These are phyloP conservation scores for Ascosphaera pollenicola DNA, from an alignment of 2,329 filamentous ascomycete genomes.

Conservation along the genomic window DNA sequence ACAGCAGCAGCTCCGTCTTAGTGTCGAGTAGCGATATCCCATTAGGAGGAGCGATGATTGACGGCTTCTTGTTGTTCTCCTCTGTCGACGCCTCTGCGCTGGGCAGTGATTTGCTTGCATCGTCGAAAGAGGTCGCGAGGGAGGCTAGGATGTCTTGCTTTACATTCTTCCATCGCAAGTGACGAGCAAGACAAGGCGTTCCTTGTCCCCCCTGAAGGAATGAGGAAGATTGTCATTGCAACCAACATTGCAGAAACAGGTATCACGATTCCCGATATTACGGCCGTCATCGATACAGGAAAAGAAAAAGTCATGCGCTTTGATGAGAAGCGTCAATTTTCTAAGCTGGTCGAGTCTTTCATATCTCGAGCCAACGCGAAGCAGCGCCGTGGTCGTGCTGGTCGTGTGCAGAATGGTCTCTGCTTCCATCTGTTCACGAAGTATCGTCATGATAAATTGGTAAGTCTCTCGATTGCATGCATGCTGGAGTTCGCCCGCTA, in stretches of 20 bases:
- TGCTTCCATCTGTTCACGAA: constrained; percentile 96
- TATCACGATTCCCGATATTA: constrained; percentile 94
- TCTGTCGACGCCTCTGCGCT: constrained; percentile 1
- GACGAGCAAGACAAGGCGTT: constrained; percentile 79
- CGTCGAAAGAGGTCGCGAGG: constrained; percentile 6
- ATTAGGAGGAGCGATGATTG: constrained; percentile 53
- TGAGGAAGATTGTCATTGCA: constrained; percentile 78
- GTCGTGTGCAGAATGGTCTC: constrained; percentile 70
- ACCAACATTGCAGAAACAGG: constrained; percentile 98
- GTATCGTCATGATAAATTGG: constrained; percentile 54
- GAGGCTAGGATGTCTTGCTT: constrained; percentile 16
- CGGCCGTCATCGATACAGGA: constrained; percentile 87
- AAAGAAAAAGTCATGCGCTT: constrained; percentile 94
- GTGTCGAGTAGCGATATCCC: constrained; percentile 87
- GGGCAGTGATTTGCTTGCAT: neutral
- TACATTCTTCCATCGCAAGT: constrained; percentile 82
- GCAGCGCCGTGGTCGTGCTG: constrained; percentile 78
- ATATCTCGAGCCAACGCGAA: constrained; percentile 86
- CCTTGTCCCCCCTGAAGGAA: constrained; percentile 47
- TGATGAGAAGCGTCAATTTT: constrained; percentile 79
- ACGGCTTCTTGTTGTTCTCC: constrained; percentile 18
- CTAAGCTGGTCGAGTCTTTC: constrained; percentile 86
- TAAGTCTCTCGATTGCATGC: constrained; percentile 9
- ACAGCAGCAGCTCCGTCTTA: constrained; percentile 93
- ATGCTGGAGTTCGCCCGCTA: neutral